Conservation (phyloP, 1,284 basidiomycete species). For the Microbotryum intermedium region DNA sequence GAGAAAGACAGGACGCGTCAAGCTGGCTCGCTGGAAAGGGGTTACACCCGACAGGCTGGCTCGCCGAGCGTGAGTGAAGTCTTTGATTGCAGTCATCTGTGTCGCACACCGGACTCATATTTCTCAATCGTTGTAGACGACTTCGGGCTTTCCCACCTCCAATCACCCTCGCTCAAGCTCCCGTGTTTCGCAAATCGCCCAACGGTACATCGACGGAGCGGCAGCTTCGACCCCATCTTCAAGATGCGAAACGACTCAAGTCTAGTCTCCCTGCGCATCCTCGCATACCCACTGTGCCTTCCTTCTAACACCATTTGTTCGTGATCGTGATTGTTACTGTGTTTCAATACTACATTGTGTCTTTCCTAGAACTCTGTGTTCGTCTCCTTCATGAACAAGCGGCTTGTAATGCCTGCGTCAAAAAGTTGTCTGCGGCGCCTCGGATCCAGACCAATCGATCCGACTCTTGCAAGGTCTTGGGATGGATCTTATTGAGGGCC, state of each 20-base stretch:
- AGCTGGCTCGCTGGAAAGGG: not conserved
- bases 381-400: not conserved
- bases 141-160: not conserved
- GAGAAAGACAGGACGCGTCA: not conserved
- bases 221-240: not conserved
- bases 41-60: not conserved
- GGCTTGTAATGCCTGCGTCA: not conserved
- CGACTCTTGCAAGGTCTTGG: conserved; percentile 12
- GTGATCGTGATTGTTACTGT: not conserved
- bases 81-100: no score
- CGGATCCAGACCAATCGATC: conserved; percentile 25
- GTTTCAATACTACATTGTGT: not conserved
- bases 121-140: not conserved
- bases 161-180: not conserved
- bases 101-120: not conserved
- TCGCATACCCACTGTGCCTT: not conserved
- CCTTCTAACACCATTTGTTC: not conserved
- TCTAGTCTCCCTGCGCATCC: no score
- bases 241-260: not conserved
- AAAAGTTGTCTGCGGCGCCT: conserved; percentile 17
- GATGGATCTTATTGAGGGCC: conserved; percentile 13
- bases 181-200: not conserved
- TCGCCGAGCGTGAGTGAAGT: no score
- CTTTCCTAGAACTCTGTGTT: not conserved
- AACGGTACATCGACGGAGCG: not conserved